phyloP scores from a whole-genome alignment of 164 flowering plant species.

The Tetrastigma voinierianum region DNA sequence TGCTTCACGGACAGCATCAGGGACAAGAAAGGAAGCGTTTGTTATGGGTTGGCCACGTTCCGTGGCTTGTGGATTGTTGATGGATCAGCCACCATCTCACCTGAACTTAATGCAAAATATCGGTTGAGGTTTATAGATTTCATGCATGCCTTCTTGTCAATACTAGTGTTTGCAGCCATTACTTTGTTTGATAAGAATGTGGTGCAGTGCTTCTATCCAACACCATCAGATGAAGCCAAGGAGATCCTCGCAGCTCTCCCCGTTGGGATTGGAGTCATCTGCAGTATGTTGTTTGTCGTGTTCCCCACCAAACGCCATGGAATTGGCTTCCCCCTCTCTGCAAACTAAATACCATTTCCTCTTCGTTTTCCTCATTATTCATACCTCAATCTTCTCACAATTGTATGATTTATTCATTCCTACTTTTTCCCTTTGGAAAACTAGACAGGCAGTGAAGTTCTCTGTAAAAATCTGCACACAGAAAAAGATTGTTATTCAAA shows the following conservation, averaged over 20 bases:
- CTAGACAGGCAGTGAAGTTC: too few relatives aligned
- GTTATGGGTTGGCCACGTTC: slow-evolving; percentile 1
- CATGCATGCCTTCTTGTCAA: neutral
- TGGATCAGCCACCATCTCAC: neutral
- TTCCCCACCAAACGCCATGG: slow-evolving; percentile 2
- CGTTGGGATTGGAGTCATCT: neutral
- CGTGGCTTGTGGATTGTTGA: neutral
- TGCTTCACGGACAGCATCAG: slow-evolving; percentile 4
- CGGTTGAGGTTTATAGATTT: neutral
- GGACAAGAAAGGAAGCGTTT: neutral
- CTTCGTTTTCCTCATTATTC: too few relatives aligned
- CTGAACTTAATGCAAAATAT: neutral
- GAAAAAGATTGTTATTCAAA: too few relatives aligned
- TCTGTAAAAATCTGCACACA: too few relatives aligned
- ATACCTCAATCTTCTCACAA: too few relatives aligned
- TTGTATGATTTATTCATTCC: too few relatives aligned
- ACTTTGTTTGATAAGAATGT: neutral
- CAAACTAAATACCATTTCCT: too few relatives aligned
- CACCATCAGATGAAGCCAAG: neutral
- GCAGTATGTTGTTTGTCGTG: neutral
- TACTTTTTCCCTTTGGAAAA: too few relatives aligned
- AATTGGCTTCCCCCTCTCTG: slow-evolving; percentile 2
- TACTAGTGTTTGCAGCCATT: neutral
- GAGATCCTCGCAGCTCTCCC: neutral
- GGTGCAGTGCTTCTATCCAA: neutral